Percentiles rank a stretch among this genome's conserved stretches.
Conservation (phyloP, 2,329 filamentous ascomycete species). For the Arthrobotrys entomopaga region DNA sequence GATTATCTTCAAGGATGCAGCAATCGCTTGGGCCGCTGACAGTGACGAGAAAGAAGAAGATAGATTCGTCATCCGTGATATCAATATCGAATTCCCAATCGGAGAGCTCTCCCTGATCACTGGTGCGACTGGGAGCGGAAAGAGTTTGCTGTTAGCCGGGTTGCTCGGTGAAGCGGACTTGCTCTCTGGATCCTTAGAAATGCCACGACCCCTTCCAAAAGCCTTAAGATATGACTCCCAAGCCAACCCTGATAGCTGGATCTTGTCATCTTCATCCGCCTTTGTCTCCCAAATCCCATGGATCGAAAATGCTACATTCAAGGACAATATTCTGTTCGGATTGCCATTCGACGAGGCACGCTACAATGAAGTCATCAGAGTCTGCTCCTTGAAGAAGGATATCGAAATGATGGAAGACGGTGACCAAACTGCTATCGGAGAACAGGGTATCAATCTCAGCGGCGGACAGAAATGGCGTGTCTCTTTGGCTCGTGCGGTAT, state of each 20-base stretch:
- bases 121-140: slow-evolving; percentile 80
- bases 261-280: slow-evolving; percentile 74
- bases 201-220: slow-evolving; percentile 65
- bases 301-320: slow-evolving; percentile 84
- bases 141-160: slow-evolving; percentile 77
- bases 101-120: slow-evolving; percentile 76
- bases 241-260: slow-evolving; percentile 73
- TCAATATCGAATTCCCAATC: slow-evolving; percentile 74
- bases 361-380: slow-evolving; percentile 75
- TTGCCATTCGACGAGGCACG: slow-evolving; percentile 75
- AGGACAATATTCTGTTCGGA: slow-evolving; percentile 81
- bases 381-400: slow-evolving; percentile 79
- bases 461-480: slow-evolving; percentile 86
- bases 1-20: slow-evolving; percentile 74
- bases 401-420: slow-evolving; percentile 79
- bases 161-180: slow-evolving; percentile 80
- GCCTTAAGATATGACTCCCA: slow-evolving; percentile 71
- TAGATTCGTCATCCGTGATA: slow-evolving; percentile 72
- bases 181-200: slow-evolving; percentile 70
- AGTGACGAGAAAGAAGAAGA: slow-evolving; percentile 69
- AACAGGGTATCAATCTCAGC: slow-evolving; percentile 84
- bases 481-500: slow-evolving; percentile 80
- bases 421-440: slow-evolving; percentile 82
- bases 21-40: slow-evolving; percentile 79
- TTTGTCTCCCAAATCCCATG: slow-evolving; percentile 83